Percentiles rank a stretch among this genome's conserved stretches.
Conservation (phyloP, 2,329 filamentous ascomycete genomes). For the Fusarium sp. region DNA sequence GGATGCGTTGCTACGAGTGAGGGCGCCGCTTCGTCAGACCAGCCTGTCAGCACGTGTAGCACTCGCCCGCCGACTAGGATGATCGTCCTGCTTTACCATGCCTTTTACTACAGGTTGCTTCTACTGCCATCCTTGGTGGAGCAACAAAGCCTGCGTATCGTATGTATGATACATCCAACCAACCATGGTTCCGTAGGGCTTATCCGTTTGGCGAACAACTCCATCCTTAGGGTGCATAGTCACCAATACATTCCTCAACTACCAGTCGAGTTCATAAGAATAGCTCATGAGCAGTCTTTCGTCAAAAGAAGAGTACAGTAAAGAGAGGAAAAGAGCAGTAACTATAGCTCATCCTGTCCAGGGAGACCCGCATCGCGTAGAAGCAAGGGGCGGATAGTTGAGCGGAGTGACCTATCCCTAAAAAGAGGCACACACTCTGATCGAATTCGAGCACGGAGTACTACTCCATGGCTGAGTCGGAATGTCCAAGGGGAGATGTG, state of each 20-base stretch:
- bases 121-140: constrained; percentile 18
- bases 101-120: constrained; percentile 26
- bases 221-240: not conserved
- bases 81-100: constrained; percentile 34
- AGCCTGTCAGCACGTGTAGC: constrained; percentile 27
- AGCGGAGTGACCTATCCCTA: constrained; percentile 35
- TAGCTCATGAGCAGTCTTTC: not conserved
- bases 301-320: not conserved
- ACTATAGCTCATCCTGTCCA: not conserved
- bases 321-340: not conserved
- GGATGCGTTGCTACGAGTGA: constrained; percentile 5
- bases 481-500: not conserved
- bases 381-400: constrained; percentile 38
- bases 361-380: constrained; percentile 29
- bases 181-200: constrained; percentile 7
- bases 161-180: constrained; percentile 31
- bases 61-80: constrained; percentile 23
- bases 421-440: constrained; percentile 18
- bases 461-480: not conserved
- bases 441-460: not conserved
- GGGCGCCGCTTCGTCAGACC: constrained; percentile 10
- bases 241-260: not conserved
- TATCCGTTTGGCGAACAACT: not conserved
- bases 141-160: constrained; percentile 11
- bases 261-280: not conserved